These are phyloP conservation scores for Cladosporium sp. DNA, from an alignment of 2,329 filamentous ascomycete genomes.

Conservation along the genomic window DNA sequence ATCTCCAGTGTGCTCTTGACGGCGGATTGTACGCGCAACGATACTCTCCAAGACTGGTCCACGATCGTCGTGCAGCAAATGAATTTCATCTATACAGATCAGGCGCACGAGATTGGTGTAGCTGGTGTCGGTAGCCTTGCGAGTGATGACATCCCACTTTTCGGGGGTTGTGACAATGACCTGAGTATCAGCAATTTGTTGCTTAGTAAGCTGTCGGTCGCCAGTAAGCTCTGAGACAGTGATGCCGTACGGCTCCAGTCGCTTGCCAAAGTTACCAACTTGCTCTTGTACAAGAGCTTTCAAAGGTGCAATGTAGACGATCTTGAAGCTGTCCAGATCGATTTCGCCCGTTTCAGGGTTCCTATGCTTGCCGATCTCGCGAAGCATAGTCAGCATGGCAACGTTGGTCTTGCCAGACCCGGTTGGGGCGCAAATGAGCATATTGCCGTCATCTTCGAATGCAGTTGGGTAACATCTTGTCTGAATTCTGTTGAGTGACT, in stretches of 20 bases:
- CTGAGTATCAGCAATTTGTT: slow-evolving; percentile 96
- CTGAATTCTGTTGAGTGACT: slow-evolving; percentile 90
- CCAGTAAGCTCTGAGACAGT: slow-evolving; percentile 93
- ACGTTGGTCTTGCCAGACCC: slow-evolving; percentile 98
- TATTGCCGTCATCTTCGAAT: slow-evolving; percentile 91
- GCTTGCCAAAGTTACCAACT: slow-evolving; percentile 92
- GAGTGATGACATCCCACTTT: slow-evolving; percentile 98
- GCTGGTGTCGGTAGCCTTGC: slow-evolving; percentile 93
- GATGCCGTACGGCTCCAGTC: slow-evolving; percentile 86
- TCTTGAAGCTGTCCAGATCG: slow-evolving; percentile 90
- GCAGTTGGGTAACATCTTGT: slow-evolving; percentile 88
- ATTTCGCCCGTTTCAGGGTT: slow-evolving; percentile 88
- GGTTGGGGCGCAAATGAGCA: slow-evolving; percentile 95
- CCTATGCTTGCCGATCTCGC: slow-evolving; percentile 93
- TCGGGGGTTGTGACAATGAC: slow-evolving; percentile 98
- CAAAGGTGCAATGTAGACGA: slow-evolving; percentile 92
- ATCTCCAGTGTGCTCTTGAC: slow-evolving; percentile 89
- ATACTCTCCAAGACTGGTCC: slow-evolving; percentile 96
- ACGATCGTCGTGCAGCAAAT: slow-evolving; percentile 94
- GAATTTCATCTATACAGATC: slow-evolving; percentile 96
- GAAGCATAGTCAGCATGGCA: slow-evolving; percentile 92
- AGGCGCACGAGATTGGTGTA: slow-evolving; percentile 97
- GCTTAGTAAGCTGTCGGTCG: slow-evolving; percentile 96
- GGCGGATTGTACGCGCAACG: slow-evolving; percentile 87
- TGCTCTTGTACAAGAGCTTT: slow-evolving; percentile 97